Base-by-base conservation (phyloP, 2,329 filamentous ascomycete species). In the Boeremia lycopersici region DNA sequence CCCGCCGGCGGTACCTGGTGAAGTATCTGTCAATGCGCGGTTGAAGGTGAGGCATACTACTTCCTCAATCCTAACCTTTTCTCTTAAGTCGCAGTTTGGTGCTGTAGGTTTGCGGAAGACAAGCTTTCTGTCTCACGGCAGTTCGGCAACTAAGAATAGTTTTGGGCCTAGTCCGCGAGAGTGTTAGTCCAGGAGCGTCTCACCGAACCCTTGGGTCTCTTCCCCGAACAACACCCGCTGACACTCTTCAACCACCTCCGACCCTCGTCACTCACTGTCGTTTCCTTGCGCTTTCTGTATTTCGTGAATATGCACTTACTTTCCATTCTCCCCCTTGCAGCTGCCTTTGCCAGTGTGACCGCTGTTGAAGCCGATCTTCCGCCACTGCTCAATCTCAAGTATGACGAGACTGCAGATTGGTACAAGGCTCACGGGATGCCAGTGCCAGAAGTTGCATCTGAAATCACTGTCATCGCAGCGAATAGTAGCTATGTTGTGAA, bases 401-500 rank as follows among this genome's bases (percentile, higher is more conserved):
- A 60, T 59, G 62, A 64, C 36, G 60, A 60, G 47, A 63, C 59
- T 5, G 56, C 56, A 6, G 46, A 54, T 26, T 54, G 52, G 52
- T 54, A 54, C 35, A 49, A 36, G 19, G 34, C 45, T 26, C 45
- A 41, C 4, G 8, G 17, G 13, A 49, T 25, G 35, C 52, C 52
- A 4, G 23, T 44, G 2, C 52, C 52, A 8, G 23, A 33, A 10
- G 35, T 45, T 29, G 64, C 63, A 2, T 46, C 62, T 28, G 48
- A 51, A 12, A 45, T 71, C 34, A 65, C 62, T 1, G 57, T 59
- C 9, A 49, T 65, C 12, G 54, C 64, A 25, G 28, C 41, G 12
- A 61, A 67, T 31, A 66, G 61, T 33, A 66, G 57, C 34, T 72
- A 69, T 44, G 43, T 65, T 4, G 67, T 70, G 28, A 70, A 72